Evolutionary conservation across 2,329 filamentous ascomycete genomes (phyloP), one percentile per base, ranked within the genome.

Genomic region (Curvularia sp.): DNA sequence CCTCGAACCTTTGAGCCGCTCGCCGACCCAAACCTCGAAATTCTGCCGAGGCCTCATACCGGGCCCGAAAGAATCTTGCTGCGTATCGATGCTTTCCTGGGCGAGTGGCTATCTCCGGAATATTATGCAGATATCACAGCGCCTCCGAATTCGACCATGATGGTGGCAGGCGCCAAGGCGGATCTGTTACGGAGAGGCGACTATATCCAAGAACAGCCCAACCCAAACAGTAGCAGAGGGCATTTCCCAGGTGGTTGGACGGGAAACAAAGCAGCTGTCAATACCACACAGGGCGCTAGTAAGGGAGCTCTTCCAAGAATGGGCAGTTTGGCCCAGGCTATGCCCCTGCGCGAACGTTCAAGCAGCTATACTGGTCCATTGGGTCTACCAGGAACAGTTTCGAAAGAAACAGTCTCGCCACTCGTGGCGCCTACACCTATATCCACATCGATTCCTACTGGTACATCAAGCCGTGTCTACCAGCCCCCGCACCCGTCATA

Each of bases 71-170:
- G 72, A 60, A 72, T 74, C 12, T 53, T 74, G 9, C 79, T 99
- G 47, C 89, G 95, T 0, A 84, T 99, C 5, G 95, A 99, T 77
- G 90, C 93, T 0, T 97, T 96, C 72, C 83, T 99, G 0, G 94
- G 95, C 48, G 95, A 99, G 81, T 99, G 95, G 95, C 83, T 98
- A 28, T 91, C 90, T 1, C 92, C 93, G 1, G 89, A 93, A 72
- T 99, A 99, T 76, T 99, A 94, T 71, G 93, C 97, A 62, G 85
- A 90, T 51, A 97, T 97, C 64, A 94, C 91, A 0, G 91, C 93
- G 3, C 95, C 95, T 10, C 95, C 95, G 0, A 87, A 87, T 42
- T 94, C 92, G 3, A 86, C 89, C 3, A 85, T 95, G 79, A 96
- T 99, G 92, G 83, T 98, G 2, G 90, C 91, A 25, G 87, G 87